These are phyloP conservation scores for Xylaria sp. DNA, from an alignment of 2,329 filamentous ascomycete species.

Conservation along the genomic window DNA sequence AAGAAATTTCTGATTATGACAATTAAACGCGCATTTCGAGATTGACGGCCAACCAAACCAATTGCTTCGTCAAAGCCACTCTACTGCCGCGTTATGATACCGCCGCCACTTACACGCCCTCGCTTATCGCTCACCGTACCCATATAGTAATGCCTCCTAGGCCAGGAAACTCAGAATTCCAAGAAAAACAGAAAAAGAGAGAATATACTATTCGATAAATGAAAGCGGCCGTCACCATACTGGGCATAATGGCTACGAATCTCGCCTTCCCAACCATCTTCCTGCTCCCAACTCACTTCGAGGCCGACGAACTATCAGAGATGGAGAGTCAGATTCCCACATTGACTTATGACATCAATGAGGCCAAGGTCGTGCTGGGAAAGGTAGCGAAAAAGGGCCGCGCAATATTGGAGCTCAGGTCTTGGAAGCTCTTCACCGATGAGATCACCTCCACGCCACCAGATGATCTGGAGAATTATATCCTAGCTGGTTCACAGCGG, in stretches of 20 bases:
- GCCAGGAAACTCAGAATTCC: background rate
- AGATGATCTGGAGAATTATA: slow-evolving; percentile 18
- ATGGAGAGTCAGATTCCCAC: slow-evolving; percentile 73
- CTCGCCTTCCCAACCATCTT: slow-evolving; percentile 72
- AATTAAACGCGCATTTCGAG: background rate
- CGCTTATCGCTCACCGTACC: background rate
- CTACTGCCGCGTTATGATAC: background rate
- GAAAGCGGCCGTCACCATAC: background rate
- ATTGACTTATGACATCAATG: slow-evolving; percentile 76
- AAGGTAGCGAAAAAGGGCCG: slow-evolving; percentile 76
- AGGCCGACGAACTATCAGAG: slow-evolving; percentile 68
- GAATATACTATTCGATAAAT: background rate
- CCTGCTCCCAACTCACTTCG: slow-evolving; percentile 77
- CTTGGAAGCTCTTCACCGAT: slow-evolving; percentile 69
- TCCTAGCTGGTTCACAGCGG: slow-evolving; percentile 37
- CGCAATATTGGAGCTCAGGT: slow-evolving; percentile 80
- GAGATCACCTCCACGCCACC: slow-evolving; percentile 52
- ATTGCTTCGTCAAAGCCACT: background rate
- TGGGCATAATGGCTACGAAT: slow-evolving; percentile 41
- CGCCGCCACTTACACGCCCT: background rate
- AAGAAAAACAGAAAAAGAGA: background rate
- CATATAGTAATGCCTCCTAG: slow-evolving; percentile 8
- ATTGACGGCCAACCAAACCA: background rate
- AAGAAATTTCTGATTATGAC: background rate
- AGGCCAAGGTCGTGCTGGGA: slow-evolving; percentile 80